Evolutionary conservation across 129 eudicot species (phyloP).

Genomic region (Escallonia rubra): DNA sequence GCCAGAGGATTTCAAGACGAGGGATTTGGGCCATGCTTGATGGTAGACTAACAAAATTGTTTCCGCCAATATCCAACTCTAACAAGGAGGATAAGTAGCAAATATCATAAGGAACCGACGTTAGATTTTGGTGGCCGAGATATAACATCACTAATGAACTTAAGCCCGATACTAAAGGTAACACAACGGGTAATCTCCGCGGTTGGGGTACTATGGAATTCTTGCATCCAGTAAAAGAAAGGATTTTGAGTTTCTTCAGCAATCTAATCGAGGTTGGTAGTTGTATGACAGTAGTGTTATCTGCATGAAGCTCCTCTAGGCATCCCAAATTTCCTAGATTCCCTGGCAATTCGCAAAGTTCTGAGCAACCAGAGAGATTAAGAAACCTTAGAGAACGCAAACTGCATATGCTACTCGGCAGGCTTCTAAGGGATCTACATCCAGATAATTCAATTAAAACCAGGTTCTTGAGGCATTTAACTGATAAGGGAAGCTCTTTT

Average conservation of each 20-base stretch:
- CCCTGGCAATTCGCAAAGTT: constrained; percentile 21
- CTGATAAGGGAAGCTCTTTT: constrained; percentile 1
- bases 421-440: too few species aligned
- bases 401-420: too few species aligned
- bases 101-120: constrained; percentile 9
- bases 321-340: constrained; percentile 14
- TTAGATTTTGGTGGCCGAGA: constrained; percentile 23
- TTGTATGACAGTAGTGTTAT: constrained; percentile 4
- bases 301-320: constrained; percentile 15
- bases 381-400: not conserved
- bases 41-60: constrained; percentile 28
- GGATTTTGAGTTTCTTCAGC: constrained; percentile 3
- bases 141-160: constrained; percentile 18
- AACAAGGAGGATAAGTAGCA: constrained; percentile 23
- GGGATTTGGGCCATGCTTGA: constrained; percentile 11
- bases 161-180: too few species aligned
- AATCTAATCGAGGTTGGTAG: constrained; percentile 5
- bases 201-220: too few species aligned
- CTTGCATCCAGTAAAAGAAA: not conserved
- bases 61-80: constrained; percentile 35
- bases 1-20: constrained; percentile 29
- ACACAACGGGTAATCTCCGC: too few species aligned
- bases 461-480: too few species aligned
- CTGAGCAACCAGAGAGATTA: constrained; percentile 4
- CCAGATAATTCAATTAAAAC: too few species aligned